Base-by-base conservation (phyloP, 1,139 yeast species). In the Sugiyamaella castrensis region DNA sequence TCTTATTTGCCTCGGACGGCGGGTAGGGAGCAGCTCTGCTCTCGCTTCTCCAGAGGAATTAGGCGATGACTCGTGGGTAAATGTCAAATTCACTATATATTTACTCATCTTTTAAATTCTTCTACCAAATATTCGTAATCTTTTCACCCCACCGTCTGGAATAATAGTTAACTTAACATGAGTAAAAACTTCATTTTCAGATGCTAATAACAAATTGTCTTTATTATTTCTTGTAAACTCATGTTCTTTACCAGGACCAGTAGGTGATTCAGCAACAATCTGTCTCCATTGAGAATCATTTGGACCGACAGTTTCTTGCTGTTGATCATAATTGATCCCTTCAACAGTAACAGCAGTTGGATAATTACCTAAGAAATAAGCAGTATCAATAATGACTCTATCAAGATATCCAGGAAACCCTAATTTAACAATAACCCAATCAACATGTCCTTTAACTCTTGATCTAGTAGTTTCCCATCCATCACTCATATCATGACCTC, bases 381-480 rank as follows among this genome's bases (percentile, higher is more conserved):
- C 96, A 15, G 98, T 92, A 67, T 92, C 98, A 32, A 91, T 78
- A 2, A 85, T 76, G 39, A 89, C 71, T 53, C 79, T 74, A 32
- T 75, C 70, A 51, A 87, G 72, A 43, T 58, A 55, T 8, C 74
- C 73, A 26, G 73, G 70, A 28, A 84, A 79, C 16, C 96, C 97
- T 50, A 91, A 76, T 60, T 83, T 79, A 50, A 91, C 77, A 46
- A 87, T 76, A 2, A 81, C 96, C 96, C 97, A 91, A 72, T 91
- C 98, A 35, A 78, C 81, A 66, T 91, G 98, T 37, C 87, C 91
- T 3, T 82, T 78, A 15, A 72, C 76, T 66, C 98, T 78, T 1
- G 96, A 87, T 65, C 98, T 80, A 58, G 80, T 80, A n/a, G 98
- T 91, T 68, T 91, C 98, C 98, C 98, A 91, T 12, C 98, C 98